phyloP scores from a whole-genome alignment of 805 yeast genomes.

The Sugiyamaella mastotermitis region DNA sequence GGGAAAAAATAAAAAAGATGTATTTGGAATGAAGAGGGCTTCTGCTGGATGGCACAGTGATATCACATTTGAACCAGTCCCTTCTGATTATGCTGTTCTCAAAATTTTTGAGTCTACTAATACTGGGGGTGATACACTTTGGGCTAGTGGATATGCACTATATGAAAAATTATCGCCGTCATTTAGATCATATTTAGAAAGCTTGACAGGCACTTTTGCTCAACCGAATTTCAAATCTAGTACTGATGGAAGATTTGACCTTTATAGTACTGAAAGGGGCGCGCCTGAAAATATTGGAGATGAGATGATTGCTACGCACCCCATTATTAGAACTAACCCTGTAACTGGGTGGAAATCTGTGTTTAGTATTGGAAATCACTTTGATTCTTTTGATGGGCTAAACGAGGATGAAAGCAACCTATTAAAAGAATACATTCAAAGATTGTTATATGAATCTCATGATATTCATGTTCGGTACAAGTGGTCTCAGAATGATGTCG shows the following conservation, averaged over 20 bases:
- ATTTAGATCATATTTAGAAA: conserved; percentile 41
- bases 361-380: conserved; percentile 48
- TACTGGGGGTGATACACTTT: conserved; percentile 48
- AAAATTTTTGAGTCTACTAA: conserved; percentile 56
- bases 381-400: conserved; percentile 46
- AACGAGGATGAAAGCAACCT: conserved; percentile 44
- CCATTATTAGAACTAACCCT: conserved; percentile 59
- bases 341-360: conserved; percentile 59
- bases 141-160: conserved; percentile 49
- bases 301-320: conserved; percentile 36
- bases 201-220: conserved; percentile 23
- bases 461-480: conserved; percentile 25
- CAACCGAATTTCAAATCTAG: conserved; percentile 21
- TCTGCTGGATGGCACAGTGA: conserved; percentile 62
- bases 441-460: conserved; percentile 42
- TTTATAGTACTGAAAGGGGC: conserved; percentile 23
- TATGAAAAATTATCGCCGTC: conserved; percentile 48
- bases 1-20: conserved; percentile 1
- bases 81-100: conserved; percentile 67
- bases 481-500: conserved; percentile 68
- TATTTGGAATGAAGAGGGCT: conserved; percentile 2
- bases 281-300: conserved; percentile 27
- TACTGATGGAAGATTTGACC: conserved; percentile 14
- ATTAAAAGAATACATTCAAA: conserved; percentile 41
- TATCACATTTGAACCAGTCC: conserved; percentile 69